Evolutionary conservation across 371 early-diverging fungal genomes (phyloP).

Genomic region (Mucor racemosus): DNA sequence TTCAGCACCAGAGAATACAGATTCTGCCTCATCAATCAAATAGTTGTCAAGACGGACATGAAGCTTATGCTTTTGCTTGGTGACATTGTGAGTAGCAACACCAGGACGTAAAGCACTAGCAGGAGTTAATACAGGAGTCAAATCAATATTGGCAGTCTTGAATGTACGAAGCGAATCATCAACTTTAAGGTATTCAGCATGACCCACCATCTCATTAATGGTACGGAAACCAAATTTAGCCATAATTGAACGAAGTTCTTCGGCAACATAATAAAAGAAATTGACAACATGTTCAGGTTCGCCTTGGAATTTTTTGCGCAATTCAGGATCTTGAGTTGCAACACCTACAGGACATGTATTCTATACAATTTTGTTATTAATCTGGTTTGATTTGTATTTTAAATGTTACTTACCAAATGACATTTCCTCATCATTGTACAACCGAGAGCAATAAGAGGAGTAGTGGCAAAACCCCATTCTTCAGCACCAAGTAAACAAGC

Average conservation of each 20-base stretch:
- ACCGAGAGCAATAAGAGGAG: conserved; percentile 95
- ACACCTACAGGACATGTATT: conserved; percentile 97
- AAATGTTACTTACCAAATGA: conserved; percentile 41
- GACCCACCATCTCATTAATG: conserved; percentile 95
- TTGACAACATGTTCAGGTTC: conserved; percentile 95
- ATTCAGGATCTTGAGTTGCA: conserved; percentile 94
- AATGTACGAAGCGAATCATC: conserved; percentile 71
- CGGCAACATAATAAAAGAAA: conserved; percentile 96
- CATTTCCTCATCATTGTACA: conserved; percentile 94
- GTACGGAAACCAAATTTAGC: conserved; percentile 91
- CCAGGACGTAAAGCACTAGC: conserved; percentile 86
- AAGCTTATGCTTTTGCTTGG: conserved; percentile 86
- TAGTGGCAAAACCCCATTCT: conserved; percentile 98
- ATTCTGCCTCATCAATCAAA: conserved; percentile 80
- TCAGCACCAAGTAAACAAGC: conserved; percentile 97
- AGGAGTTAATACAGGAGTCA: conserved; percentile 87
- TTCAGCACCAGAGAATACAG: conserved; percentile 64
- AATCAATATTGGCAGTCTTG: conserved; percentile 87
- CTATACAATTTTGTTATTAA: conserved; percentile 66
- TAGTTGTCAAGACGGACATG: conserved; percentile 83
- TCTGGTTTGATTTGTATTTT: not conserved
- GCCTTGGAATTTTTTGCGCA: conserved; percentile 93
- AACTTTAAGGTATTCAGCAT: conserved; percentile 79
- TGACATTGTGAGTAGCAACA: conserved; percentile 79
- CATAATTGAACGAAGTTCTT: conserved; percentile 91